These are phyloP conservation scores for Sordaria brevicollis DNA, from an alignment of 495 filamentous ascomycete genomes.

Conservation along the genomic window DNA sequence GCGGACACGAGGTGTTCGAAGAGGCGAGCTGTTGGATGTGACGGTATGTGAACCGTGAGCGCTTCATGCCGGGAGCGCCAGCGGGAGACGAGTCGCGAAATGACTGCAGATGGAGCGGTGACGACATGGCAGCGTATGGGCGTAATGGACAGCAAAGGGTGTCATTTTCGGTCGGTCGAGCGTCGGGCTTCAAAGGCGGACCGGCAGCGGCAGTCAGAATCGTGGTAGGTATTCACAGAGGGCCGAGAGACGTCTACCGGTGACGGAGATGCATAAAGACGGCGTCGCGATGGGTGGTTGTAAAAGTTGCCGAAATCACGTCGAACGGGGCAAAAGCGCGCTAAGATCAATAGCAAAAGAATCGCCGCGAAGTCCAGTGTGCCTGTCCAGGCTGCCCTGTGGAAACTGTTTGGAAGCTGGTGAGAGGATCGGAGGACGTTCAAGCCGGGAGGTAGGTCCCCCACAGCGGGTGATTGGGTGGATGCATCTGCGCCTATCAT, in stretches of 20 bases:
- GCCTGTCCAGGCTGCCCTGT: not conserved
- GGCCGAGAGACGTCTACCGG: not conserved
- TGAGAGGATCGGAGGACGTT: not conserved
- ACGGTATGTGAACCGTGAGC: slow-evolving; percentile 73
- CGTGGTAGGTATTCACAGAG: not conserved
- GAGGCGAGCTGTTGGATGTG: slow-evolving; percentile 66
- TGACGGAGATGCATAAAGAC: not conserved
- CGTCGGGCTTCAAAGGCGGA: not conserved
- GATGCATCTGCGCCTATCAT: not conserved
- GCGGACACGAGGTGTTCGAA: slow-evolving; percentile 59
- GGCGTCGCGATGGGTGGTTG: not conserved
- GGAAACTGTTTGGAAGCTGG: not conserved
- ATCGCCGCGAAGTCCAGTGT: not conserved
- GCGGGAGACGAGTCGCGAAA: slow-evolving; percentile 31
- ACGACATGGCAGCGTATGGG: slow-evolving; percentile 10
- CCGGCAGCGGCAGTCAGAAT: not conserved
- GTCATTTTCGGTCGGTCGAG: not conserved
- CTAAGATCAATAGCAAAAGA: not conserved
- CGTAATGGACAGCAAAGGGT: slow-evolving; percentile 18
- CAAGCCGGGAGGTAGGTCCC: not conserved
- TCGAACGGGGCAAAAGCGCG: not conserved
- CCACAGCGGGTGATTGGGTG: not conserved
- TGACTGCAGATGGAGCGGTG: slow-evolving; percentile 13
- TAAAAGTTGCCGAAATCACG: not conserved
- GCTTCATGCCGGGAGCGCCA: slow-evolving; percentile 30